A percentile compares a stretch with the other conserved stretches of the same genome.
Conservation (phyloP, 2,329 filamentous ascomycete species). For the Trichoderma koningii region DNA sequence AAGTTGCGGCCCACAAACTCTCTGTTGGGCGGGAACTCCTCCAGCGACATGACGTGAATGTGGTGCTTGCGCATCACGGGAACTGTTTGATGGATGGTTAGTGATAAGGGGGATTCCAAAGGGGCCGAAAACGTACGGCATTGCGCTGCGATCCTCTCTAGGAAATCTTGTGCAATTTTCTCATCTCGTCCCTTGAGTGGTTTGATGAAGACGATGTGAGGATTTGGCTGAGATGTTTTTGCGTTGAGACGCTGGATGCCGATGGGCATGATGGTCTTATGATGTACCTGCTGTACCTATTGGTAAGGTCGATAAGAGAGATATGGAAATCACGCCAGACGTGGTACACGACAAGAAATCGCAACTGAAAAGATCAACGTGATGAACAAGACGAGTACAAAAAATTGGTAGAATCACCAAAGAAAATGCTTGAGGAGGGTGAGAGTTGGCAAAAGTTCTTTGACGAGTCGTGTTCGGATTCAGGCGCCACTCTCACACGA, state of each 20-base stretch:
- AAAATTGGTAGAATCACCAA: neutral
- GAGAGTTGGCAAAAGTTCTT: neutral
- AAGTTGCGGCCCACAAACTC: slow-evolving; percentile 90
- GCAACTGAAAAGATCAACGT: neutral
- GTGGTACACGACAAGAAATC: no score
- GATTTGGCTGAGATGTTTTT: slow-evolving; percentile 72
- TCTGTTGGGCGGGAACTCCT: slow-evolving; percentile 77
- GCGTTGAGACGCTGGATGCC: slow-evolving; percentile 80
- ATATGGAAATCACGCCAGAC: neutral
- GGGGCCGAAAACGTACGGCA: slow-evolving; percentile 54
- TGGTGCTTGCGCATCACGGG: slow-evolving; percentile 70
- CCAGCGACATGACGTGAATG: slow-evolving; percentile 68
- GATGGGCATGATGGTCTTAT: slow-evolving; percentile 61
- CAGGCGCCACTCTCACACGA: slow-evolving; percentile 27
- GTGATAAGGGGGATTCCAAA: neutral
- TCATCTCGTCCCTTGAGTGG: slow-evolving; percentile 67
- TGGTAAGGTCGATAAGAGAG: no score
- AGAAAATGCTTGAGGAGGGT: neutral
- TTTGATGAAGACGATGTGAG: slow-evolving; percentile 82
- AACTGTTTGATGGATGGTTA: slow-evolving; percentile 36
- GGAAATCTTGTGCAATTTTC: slow-evolving; percentile 65
- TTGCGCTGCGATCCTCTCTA: slow-evolving; percentile 78
- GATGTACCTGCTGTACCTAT: neutral
- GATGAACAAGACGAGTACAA: neutral
- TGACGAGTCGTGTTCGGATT: neutral